Percentiles rank a stretch among this genome's conserved stretches.
Evolutionary conservation across 73 alveolate genomes (phyloP).

Genomic region (Tetrahymena elliotti): DNA sequence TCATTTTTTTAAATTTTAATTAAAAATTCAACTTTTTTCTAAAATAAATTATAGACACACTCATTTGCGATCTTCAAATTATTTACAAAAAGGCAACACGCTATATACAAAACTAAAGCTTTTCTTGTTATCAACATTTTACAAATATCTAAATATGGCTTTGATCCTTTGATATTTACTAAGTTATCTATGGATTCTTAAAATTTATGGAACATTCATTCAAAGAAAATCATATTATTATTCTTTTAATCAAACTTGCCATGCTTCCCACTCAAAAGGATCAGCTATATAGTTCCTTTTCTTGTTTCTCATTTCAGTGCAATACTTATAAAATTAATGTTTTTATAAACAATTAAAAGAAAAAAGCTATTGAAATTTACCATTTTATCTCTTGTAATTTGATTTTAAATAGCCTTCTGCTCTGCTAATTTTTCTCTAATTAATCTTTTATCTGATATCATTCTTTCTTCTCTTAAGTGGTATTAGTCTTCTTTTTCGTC

Average conservation of each 20-base stretch:
- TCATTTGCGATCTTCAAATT: background rate
- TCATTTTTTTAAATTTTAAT: too few species aligned
- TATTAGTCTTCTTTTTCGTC: conserved; percentile 9
- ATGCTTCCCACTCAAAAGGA: background rate
- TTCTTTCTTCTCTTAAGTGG: background rate
- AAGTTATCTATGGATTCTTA: too few species aligned
- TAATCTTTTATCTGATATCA: background rate
- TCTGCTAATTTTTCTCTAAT: background rate
- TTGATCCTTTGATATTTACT: too few species aligned
- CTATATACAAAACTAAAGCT: background rate
- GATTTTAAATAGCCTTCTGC: background rate
- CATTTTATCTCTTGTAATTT: background rate
- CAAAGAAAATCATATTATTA: background rate
- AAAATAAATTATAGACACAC: too few species aligned
- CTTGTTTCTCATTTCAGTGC: background rate
- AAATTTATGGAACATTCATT: too few species aligned
- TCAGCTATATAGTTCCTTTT: background rate
- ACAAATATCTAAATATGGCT: too few species aligned
- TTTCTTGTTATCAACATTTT: background rate
- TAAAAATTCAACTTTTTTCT: too few species aligned
- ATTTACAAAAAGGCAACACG: background rate
- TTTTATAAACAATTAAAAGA: background rate
- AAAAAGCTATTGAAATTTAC: background rate
- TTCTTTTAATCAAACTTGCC: background rate
- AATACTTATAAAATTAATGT: background rate